phyloP scores from a whole-genome alignment of 1,284 basidiomycete species.

The Ustilago shanxiensis region DNA sequence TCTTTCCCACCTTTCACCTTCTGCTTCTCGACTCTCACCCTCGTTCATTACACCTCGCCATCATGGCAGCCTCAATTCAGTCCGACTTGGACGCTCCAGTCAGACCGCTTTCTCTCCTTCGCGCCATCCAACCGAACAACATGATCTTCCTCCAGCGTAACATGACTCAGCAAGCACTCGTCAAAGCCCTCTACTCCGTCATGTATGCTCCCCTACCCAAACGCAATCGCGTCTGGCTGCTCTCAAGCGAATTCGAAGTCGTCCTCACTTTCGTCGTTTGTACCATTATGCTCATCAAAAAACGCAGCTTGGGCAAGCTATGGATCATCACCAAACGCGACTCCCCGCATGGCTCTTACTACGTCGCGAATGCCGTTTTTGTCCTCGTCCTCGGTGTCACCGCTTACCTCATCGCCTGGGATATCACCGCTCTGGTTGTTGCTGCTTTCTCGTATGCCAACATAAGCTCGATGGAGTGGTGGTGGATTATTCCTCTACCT shows the following conservation, averaged over 20 bases:
- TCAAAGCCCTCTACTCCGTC: slow-evolving; percentile 9
- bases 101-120: not conserved
- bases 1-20: not conserved
- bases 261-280: slow-evolving; percentile 24
- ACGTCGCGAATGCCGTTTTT: slow-evolving; percentile 37
- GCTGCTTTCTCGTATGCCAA: not conserved
- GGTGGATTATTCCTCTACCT: slow-evolving; percentile 38
- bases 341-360: slow-evolving; percentile 16
- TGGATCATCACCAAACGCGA: slow-evolving; percentile 31
- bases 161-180: slow-evolving; percentile 16
- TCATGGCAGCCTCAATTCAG: not conserved
- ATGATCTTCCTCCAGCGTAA: slow-evolving; percentile 29
- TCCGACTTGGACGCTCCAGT: slow-evolving; percentile 10
- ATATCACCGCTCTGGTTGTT: not conserved
- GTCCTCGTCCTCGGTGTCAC: slow-evolving; percentile 15
- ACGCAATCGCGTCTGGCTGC: slow-evolving; percentile 11
- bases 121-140: slow-evolving; percentile 3
- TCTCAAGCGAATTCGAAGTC: slow-evolving; percentile 23
- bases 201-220: not conserved
- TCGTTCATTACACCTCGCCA: not conserved
- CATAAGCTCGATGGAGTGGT: slow-evolving; percentile 7
- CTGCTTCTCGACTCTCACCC: not conserved
- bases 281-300: slow-evolving; percentile 30
- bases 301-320: slow-evolving; percentile 19
- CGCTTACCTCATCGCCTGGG: slow-evolving; percentile 22